Evolutionary conservation across 2,329 filamentous ascomycete genomes (phyloP), one percentile per base, ranked within the genome.

Genomic region (Penicillium sp.): DNA sequence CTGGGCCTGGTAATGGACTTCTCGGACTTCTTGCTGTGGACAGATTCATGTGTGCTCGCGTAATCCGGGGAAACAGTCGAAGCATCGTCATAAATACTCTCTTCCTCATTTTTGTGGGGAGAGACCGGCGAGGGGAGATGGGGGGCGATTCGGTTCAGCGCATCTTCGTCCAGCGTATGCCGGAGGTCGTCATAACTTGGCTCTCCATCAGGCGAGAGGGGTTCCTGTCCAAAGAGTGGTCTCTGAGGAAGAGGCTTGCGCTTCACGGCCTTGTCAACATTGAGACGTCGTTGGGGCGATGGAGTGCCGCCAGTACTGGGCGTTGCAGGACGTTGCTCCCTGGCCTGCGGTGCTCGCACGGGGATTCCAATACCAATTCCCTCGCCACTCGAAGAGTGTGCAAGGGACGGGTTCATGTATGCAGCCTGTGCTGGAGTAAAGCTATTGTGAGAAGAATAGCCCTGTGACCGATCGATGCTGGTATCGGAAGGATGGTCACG

Each of bases 51-150:
- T 18, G 85, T 87, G 69, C 88, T 94, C 6, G 88, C 87, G 71
- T 92, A 92, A 67, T 92, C 88, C 0, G 89, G 88, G 24, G 86
- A 87, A 11, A 79, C 77, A 5, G 82, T 81, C 7, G 85, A 86
- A 30, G 78, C 79, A 30, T 80, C 78, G 54, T 89, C 86, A 52
- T 88, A 86, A 53, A 70, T 63, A 52, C 72, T 72, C 46, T 72
- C 74, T 20, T 72, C 71, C 45, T 74, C 71, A 11, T 58, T 59
- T 25, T 46, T 55, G 10, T 47, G 55, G 30, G 63, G 57, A 38
- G 62, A 65, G 7, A 57, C 50, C 5, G 67, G 65, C 4, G 67
- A 68, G 44, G 62, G 54, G 27, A 63, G 61, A 27, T 61, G 65
- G 52, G 67, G 61, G n/a, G 69, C 67, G 25, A 83, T 71, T 54